These are phyloP conservation scores for Candida odintsovae DNA, from an alignment of 805 yeast genomes.

Conservation along the genomic window DNA sequence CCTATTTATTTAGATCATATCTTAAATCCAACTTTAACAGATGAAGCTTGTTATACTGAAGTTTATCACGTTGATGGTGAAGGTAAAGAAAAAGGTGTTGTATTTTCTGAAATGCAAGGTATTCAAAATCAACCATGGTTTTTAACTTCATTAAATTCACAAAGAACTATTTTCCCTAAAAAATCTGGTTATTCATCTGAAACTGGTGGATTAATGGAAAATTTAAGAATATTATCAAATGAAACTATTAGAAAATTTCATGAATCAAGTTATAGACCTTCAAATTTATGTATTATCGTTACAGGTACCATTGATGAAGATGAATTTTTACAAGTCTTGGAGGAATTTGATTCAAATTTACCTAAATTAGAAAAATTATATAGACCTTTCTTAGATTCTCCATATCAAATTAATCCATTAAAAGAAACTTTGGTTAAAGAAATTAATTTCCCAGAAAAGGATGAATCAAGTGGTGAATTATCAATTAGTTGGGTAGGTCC, in stretches of 20 bases:
- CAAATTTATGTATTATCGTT: conserved; percentile 75
- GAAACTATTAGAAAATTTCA: conserved; percentile 78
- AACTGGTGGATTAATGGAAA: conserved; percentile 85
- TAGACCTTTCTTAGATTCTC: conserved; percentile 79
- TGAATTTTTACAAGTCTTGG: conserved; percentile 59
- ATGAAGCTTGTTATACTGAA: conserved; percentile 88
- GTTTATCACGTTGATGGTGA: conserved; percentile 91
- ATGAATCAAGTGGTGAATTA: conserved; percentile 77
- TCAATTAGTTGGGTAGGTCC: conserved; percentile 82
- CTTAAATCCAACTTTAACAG: conserved; percentile 77
- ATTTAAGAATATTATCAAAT: conserved; percentile 66
- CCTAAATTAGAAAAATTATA: conserved; percentile 30
- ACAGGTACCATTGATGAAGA: conserved; percentile 80
- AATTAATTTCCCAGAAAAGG: conserved; percentile 83
- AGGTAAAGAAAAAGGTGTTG: conserved; percentile 93
- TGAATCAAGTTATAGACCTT: conserved; percentile 64
- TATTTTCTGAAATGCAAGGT: conserved; percentile 95
- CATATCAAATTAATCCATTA: conserved; percentile 32
- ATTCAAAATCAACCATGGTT: conserved; percentile 77
- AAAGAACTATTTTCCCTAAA: conserved; percentile 46
- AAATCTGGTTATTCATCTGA: conserved; percentile 85
- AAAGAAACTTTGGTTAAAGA: conserved; percentile 35
- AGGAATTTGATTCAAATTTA: conserved; percentile 53
- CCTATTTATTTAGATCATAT: conserved; percentile 91
- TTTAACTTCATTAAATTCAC: conserved; percentile 52